Conservation (phyloP, 768 basidiomycete species). For the Lentinula boryana region DNA sequence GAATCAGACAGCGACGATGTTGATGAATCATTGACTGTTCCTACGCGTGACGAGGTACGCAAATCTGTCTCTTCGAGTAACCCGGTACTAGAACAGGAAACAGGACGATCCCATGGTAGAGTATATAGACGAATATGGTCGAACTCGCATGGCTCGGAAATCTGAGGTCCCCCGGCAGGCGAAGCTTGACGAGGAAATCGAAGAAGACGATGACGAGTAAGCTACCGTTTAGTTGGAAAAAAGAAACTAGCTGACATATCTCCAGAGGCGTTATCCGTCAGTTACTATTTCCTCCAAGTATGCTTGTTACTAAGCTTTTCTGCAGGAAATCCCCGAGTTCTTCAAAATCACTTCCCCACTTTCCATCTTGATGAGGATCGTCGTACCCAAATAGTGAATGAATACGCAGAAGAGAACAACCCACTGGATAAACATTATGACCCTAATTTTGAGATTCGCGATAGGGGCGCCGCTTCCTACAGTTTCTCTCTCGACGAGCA, state of each 20-base stretch:
- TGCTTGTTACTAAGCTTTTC: neutral
- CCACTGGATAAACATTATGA: conserved; percentile 80
- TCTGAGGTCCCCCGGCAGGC: conserved; percentile 74
- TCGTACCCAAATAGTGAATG: conserved; percentile 66
- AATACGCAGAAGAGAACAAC: conserved; percentile 63
- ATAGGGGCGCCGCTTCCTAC: conserved; percentile 88
- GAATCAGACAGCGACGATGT: conserved; percentile 72
- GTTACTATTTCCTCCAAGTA: conserved; percentile 10
- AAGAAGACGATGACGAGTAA: conserved; percentile 63
- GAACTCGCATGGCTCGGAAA: conserved; percentile 57
- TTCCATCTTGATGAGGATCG: conserved; percentile 83
- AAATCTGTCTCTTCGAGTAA: neutral
- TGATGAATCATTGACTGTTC: conserved; percentile 70
- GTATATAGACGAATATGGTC: conserved; percentile 85
- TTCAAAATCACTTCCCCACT: conserved; percentile 79
- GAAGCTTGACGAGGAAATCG: conserved; percentile 40
- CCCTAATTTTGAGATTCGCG: conserved; percentile 73
- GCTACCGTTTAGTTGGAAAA: conserved; percentile 15
- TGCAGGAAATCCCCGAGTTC: conserved; percentile 77
- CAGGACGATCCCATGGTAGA: conserved; percentile 78
- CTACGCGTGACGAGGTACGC: conserved; percentile 35
- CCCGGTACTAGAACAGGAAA: neutral
- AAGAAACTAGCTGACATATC: neutral
- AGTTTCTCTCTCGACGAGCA: conserved; percentile 88
- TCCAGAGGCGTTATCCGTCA: conserved; percentile 56